Conservation (phyloP, 129 eudicot species). For the Calendula officinalis region DNA sequence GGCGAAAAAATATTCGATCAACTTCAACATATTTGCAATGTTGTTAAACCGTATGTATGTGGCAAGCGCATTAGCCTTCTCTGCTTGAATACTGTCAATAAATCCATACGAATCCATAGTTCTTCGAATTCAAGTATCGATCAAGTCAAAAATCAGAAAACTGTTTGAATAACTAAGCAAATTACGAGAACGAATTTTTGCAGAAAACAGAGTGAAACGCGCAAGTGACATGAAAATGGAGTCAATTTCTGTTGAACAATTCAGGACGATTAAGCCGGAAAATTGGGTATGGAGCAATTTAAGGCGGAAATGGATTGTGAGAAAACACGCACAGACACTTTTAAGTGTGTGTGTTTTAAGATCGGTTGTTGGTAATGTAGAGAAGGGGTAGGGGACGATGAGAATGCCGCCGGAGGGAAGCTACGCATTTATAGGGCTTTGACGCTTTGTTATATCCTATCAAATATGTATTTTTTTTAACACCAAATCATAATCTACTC, state of each 20-base stretch:
- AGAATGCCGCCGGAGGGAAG: neutral
- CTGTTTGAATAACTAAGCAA: neutral
- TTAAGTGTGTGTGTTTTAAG: neutral
- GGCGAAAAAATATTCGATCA: constrained; percentile 1
- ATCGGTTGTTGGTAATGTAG: neutral
- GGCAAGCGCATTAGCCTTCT: constrained; percentile 11
- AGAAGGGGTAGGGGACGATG: constrained; percentile 1
- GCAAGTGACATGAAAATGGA: neutral
- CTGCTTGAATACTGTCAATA: constrained; percentile 2
- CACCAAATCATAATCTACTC: no score
- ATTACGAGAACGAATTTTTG: neutral
- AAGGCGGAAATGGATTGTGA: no score
- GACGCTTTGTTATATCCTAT: neutral
- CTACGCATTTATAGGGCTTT: constrained; percentile 8
- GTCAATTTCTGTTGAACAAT: neutral
- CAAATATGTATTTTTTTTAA: no score
- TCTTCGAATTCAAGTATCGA: neutral
- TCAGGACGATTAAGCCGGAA: neutral
- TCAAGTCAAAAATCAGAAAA: neutral
- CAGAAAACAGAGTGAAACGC: neutral
- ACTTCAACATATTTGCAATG: neutral
- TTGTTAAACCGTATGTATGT: neutral
- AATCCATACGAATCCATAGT: constrained; percentile 8
- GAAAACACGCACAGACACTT: neutral
- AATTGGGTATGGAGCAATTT: neutral